phyloP scores from a whole-genome alignment of 202 grass and related monocot species.

The Digitaria exilis region DNA sequence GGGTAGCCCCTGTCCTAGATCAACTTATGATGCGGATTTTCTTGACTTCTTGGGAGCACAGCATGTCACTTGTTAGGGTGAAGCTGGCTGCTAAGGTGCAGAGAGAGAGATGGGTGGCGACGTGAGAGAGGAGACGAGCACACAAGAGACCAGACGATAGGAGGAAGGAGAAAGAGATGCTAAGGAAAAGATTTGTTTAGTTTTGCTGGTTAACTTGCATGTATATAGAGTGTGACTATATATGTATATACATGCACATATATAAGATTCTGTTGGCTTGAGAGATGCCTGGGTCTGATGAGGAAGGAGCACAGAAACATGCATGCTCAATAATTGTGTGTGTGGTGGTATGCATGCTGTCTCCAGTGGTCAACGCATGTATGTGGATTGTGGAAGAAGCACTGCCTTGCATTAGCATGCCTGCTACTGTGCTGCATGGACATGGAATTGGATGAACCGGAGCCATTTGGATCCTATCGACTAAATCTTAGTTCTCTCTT shows the following conservation, averaged over 20 bases:
- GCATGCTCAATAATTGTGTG: slow-evolving; percentile 11
- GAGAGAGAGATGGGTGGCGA: neutral
- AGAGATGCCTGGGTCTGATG: neutral
- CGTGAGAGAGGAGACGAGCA: too few relatives aligned
- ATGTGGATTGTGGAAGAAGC: slow-evolving; percentile 27
- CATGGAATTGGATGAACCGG: neutral
- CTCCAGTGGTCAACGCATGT: slow-evolving; percentile 10
- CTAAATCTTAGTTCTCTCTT: too few relatives aligned
- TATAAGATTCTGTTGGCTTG: neutral
- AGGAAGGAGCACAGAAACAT: too few relatives aligned
- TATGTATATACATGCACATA: neutral
- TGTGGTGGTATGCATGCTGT: slow-evolving; percentile 4
- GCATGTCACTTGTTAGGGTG: neutral
- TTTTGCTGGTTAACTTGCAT: neutral
- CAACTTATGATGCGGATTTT: neutral
- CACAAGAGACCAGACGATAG: neutral
- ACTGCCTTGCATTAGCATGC: neutral
- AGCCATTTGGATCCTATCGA: too few relatives aligned
- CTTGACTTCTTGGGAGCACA: neutral
- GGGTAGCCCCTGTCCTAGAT: neutral
- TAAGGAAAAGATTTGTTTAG: neutral
- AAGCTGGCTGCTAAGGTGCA: neutral
- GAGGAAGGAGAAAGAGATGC: neutral
- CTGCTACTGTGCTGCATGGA: neutral
- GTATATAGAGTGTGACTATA: neutral